These are phyloP conservation scores for Echinosophora koreensis DNA, from an alignment of 306 rosid genomes.

Conservation along the genomic window DNA sequence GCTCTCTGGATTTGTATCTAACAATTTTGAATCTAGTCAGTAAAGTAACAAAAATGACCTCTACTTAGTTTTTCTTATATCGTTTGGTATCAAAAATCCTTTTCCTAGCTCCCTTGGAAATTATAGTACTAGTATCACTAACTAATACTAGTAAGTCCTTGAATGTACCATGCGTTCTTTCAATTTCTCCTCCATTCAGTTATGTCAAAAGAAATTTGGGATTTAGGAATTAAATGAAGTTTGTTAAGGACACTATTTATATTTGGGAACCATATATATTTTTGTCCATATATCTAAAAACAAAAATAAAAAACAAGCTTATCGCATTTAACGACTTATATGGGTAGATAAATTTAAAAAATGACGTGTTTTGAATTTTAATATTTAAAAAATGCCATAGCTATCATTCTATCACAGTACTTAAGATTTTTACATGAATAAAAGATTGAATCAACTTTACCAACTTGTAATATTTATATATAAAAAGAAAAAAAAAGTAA, in stretches of 20 bases:
- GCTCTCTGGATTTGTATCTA: neutral
- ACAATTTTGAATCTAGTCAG: neutral
- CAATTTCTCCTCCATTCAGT: neutral
- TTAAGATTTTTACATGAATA: conserved; percentile 11
- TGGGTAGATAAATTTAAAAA: neutral
- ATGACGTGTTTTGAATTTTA: neutral
- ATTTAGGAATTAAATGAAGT: neutral
- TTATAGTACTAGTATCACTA: neutral
- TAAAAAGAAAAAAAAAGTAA: conserved; percentile 16
- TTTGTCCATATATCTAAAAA: neutral
- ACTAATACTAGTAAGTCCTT: neutral
- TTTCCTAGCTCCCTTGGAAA: neutral
- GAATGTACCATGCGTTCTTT: neutral
- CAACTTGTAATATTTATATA: neutral
- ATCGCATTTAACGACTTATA: neutral
- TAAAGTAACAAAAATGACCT: neutral
- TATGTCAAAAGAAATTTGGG: neutral
- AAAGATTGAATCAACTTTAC: neutral
- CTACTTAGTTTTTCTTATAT: neutral
- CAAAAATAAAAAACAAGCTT: neutral
- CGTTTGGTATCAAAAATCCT: neutral
- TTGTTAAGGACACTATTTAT: neutral
- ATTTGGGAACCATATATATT: neutral
- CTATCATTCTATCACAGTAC: neutral
- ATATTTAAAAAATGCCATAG: neutral